Evolutionary conservation across 352 stramenopile genomes (phyloP), one percentile per base, ranked within the genome.

Genomic region (Globisporangium spiculum): DNA sequence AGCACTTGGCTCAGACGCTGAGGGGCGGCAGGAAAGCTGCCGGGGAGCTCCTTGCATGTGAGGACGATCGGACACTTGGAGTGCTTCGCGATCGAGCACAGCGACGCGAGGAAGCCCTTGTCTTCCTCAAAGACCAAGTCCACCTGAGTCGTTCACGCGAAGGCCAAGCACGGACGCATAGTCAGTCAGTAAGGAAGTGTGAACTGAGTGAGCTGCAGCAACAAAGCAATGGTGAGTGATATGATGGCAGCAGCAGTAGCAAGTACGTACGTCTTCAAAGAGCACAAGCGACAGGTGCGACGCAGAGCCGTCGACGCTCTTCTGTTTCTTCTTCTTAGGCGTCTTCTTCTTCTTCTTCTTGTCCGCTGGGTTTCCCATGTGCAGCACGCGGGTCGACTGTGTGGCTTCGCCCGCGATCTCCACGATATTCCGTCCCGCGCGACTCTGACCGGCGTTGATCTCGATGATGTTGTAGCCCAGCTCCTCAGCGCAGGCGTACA

Each of bases 391-490:
- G 12, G 75, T 95, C 2, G 88, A 95, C 62, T 95, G 88, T 1
- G 88, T 95, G 27, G 88, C 88, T 75, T 95, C 88, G n/a, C 87
- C 87, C 18, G 82, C 86, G 22, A 95, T 81, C 58, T 93, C 84
- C 7, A 93, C 67, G 38, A 95, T 72, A 16, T 77, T 80, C 52
- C 89, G 88, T 16, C 88, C 86, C 0, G 83, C 86, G 2, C 88
- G 88, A 57, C 81, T 83, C 61, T 93, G 86, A 32, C 83, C 83
- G 0, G 88, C 88, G 58, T 95, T 93, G 70, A 95, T 93, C 65
- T 95, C 88, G 53, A 95, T 91, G 34, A 95, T 86, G 63, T 95
- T 71, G 67, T 89, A 95, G 8, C 88, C 88, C 22, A 94, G 71
- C 66, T 94, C 88, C 66, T 91, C 83, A 0, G 88, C 86, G 26